Evolutionary conservation across 805 yeast species (phyloP).

Genomic region (Yarrowia divulgata): DNA sequence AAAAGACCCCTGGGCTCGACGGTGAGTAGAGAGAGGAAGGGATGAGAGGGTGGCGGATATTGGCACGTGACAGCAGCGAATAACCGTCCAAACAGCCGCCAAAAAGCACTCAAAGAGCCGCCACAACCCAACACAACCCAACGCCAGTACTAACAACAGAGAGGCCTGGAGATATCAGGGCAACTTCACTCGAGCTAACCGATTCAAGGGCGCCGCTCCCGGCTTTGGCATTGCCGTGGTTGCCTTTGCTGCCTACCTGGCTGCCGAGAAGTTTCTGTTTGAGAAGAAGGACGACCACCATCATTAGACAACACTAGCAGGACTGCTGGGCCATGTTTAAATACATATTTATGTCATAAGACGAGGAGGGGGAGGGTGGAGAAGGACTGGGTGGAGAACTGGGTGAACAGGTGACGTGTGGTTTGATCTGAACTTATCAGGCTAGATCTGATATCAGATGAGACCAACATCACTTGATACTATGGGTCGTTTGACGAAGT

Average conservation of each 20-base stretch:
- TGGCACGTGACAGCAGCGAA: too few relatives aligned
- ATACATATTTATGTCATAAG: conserved; percentile 26
- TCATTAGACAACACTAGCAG: conserved; percentile 7
- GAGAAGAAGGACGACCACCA: conserved; percentile 37
- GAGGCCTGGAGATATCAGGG: conserved; percentile 94
- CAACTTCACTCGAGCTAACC: conserved; percentile 71
- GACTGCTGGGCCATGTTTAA: not conserved
- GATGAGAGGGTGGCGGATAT: not conserved
- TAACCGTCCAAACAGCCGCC: too few relatives aligned
- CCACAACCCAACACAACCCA: too few relatives aligned
- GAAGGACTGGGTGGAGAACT: too few relatives aligned
- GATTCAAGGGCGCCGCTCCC: conserved; percentile 77
- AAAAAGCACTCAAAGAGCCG: too few relatives aligned
- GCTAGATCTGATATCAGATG: too few relatives aligned
- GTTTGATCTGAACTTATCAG: too few relatives aligned
- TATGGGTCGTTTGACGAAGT: too few relatives aligned
- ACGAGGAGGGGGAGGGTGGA: not conserved
- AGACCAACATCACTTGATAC: too few relatives aligned
- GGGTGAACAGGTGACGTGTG: too few relatives aligned
- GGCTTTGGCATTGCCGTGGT: conserved; percentile 81
- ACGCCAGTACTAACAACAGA: conserved; percentile 52
- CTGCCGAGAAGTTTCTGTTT: conserved; percentile 29
- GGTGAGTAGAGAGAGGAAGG: conserved; percentile 50
- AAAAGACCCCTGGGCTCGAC: conserved; percentile 60
- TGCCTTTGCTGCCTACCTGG: conserved; percentile 59